A percentile compares a stretch with the other conserved stretches of the same genome.
Conservation (phyloP, 495 filamentous ascomycete genomes). For the Ascodesmis nigricans region DNA sequence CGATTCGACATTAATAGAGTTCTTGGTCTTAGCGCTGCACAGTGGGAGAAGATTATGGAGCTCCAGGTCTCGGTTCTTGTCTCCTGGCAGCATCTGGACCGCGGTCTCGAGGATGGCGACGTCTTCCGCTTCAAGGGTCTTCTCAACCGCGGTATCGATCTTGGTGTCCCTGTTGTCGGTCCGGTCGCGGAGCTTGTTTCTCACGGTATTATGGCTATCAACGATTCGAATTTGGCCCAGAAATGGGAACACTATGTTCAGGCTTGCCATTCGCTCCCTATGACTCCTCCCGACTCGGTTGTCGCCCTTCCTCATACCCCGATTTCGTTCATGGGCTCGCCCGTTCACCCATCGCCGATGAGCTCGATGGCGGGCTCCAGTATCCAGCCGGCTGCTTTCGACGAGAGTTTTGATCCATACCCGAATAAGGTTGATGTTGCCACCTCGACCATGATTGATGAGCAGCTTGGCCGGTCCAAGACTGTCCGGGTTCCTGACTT, state of each 20-base stretch:
- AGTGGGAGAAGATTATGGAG: too few species aligned
- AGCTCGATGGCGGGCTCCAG: constrained; percentile 15
- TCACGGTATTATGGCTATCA: constrained; percentile 10
- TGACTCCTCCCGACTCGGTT: constrained; percentile 14
- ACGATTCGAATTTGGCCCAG: constrained; percentile 27
- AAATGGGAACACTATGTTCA: constrained; percentile 21
- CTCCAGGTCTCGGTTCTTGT: too few species aligned
- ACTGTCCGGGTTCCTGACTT: constrained; percentile 58
- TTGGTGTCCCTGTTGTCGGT: constrained; percentile 9
- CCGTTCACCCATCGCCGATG: too few species aligned
- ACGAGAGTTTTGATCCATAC: constrained; percentile 79
- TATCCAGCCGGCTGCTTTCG: constrained; percentile 26
- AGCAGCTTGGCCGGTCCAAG: constrained; percentile 50
- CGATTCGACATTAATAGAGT: constrained; percentile 14
- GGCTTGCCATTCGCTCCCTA: too few species aligned
- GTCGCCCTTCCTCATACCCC: too few species aligned
- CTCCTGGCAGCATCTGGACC: too few species aligned
- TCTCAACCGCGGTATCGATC: constrained; percentile 11
- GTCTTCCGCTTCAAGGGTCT: too few species aligned
- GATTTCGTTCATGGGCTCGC: too few species aligned
- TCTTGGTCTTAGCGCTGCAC: constrained; percentile 29
- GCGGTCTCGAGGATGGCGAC: too few species aligned
- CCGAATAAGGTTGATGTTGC: constrained; percentile 73
- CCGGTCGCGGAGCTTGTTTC: constrained; percentile 7
- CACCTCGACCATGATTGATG: constrained; percentile 70